phyloP scores from a whole-genome alignment of 148 eudicot species.

The Cornus florida region DNA sequence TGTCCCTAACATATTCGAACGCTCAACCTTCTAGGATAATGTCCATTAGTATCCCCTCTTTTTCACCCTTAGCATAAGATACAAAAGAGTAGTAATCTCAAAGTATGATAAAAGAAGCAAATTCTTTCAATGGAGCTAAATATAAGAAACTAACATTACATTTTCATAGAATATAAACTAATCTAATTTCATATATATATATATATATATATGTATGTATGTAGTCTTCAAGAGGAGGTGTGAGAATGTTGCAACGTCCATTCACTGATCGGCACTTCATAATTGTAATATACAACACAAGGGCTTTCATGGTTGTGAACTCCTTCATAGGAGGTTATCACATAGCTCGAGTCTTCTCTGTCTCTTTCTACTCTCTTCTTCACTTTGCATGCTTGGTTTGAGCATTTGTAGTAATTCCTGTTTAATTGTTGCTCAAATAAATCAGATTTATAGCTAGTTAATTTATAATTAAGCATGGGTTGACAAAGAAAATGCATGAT shows the following conservation, averaged over 20 bases:
- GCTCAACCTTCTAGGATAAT: no score
- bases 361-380: slow-evolving; percentile 16
- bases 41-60: no score
- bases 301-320: slow-evolving; percentile 14
- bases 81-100: no score
- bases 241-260: slow-evolving; percentile 1
- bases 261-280: background rate
- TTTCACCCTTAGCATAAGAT: no score
- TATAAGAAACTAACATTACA: no score
- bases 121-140: background rate
- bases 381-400: slow-evolving; percentile 9
- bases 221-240: background rate
- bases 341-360: slow-evolving; percentile 3
- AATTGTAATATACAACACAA: background rate
- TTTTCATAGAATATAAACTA: background rate
- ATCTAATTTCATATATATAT: background rate
- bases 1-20: no score
- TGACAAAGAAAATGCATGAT: no score
- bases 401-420: slow-evolving; percentile 15
- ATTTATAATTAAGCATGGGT: no score
- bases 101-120: background rate
- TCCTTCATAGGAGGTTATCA: slow-evolving; percentile 12
- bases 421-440: no score
- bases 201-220: background rate
- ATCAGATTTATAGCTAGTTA: no score